Conservation (phyloP, 768 basidiomycete species). For the Psilocybe cubensis region DNA sequence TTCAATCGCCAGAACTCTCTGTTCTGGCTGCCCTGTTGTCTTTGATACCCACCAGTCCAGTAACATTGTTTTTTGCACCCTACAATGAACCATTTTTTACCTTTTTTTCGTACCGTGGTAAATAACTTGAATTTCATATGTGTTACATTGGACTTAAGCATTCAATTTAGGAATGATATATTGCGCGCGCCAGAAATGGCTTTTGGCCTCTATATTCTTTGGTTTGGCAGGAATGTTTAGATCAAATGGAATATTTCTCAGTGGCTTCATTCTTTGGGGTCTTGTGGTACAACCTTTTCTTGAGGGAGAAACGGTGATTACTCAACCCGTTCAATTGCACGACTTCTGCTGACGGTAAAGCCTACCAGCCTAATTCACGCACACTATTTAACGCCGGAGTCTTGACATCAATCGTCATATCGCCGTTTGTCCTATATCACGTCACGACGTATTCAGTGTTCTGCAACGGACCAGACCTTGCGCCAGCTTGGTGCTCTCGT, state of each 20-base stretch:
- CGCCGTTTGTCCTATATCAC: slow-evolving; percentile 79
- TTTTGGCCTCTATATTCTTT: slow-evolving; percentile 62
- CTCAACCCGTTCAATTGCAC: background rate
- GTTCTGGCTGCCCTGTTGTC: slow-evolving; percentile 67
- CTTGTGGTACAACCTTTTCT: slow-evolving; percentile 60
- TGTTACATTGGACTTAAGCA: slow-evolving; percentile 2
- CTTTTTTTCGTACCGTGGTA: slow-evolving; percentile 74
- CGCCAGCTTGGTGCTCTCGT: slow-evolving; percentile 64
- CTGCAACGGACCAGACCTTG: slow-evolving; percentile 44
- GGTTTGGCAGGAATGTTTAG: slow-evolving; percentile 67
- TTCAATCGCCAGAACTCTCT: slow-evolving; percentile 60
- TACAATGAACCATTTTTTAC: slow-evolving; percentile 92
- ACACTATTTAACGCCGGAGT: slow-evolving; percentile 38
- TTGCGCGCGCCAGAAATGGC: slow-evolving; percentile 53
- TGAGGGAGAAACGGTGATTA: slow-evolving; percentile 33
- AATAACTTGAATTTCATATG: slow-evolving; percentile 12
- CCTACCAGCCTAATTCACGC: slow-evolving; percentile 35
- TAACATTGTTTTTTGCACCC: slow-evolving; percentile 67
- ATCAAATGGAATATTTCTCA: slow-evolving; percentile 77
- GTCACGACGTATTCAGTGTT: slow-evolving; percentile 65
- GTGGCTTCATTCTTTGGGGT: slow-evolving; percentile 83
- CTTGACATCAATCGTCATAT: slow-evolving; percentile 49
- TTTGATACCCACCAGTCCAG: slow-evolving; percentile 81
- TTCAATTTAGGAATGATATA: slow-evolving; percentile 57
- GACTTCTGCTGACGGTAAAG: background rate